Percentiles rank a stretch among this genome's conserved stretches.
Conservation (phyloP, 1,284 basidiomycete species). For the Papiliotrema terrestris region DNA sequence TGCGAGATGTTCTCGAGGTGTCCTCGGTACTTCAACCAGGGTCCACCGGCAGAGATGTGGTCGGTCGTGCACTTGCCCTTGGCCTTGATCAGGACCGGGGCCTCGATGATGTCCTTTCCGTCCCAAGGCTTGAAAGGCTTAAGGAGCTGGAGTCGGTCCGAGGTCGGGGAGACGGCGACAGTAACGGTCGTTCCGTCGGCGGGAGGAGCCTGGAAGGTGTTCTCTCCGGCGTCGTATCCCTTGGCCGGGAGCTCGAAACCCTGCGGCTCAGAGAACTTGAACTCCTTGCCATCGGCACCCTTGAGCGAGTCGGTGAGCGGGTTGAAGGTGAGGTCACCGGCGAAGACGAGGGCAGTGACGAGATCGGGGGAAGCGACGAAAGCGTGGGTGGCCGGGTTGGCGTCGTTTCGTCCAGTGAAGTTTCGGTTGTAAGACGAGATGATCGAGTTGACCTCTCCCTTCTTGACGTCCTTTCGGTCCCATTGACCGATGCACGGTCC, state of each 20-base stretch:
- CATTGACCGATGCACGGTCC: slow-evolving; percentile 99
- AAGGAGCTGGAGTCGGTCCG: slow-evolving; percentile 92
- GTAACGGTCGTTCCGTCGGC: slow-evolving; percentile 74
- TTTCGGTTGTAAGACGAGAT: slow-evolving; percentile 99
- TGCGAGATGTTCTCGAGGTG: slow-evolving; percentile 98
- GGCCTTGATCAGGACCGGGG: slow-evolving; percentile 96
- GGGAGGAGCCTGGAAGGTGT: slow-evolving; percentile 96
- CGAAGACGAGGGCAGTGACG: slow-evolving; percentile 96
- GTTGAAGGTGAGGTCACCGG: slow-evolving; percentile 93
- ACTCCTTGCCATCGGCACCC: slow-evolving; percentile 90
- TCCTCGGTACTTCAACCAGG: slow-evolving; percentile 99
- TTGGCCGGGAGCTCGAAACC: slow-evolving; percentile 90
- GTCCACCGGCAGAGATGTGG: slow-evolving; percentile 66
- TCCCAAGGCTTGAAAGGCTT: slow-evolving; percentile 90
- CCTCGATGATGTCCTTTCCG: slow-evolving; percentile 82
- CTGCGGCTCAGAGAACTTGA: slow-evolving; percentile 89
- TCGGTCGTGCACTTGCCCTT: slow-evolving; percentile 92
- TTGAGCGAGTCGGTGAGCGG: slow-evolving; percentile 86
- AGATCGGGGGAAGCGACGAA: slow-evolving; percentile 98
- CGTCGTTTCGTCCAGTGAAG: slow-evolving; percentile 99
- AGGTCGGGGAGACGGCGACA: slow-evolving; percentile 83
- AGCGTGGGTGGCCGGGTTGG: slow-evolving; percentile 97
- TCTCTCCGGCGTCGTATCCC: slow-evolving; percentile 93
- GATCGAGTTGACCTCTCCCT: slow-evolving; percentile 95
- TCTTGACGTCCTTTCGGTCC: slow-evolving; percentile 95